These are phyloP conservation scores for Anthostomella pinea DNA, from an alignment of 2,329 filamentous ascomycete genomes.

Conservation along the genomic window DNA sequence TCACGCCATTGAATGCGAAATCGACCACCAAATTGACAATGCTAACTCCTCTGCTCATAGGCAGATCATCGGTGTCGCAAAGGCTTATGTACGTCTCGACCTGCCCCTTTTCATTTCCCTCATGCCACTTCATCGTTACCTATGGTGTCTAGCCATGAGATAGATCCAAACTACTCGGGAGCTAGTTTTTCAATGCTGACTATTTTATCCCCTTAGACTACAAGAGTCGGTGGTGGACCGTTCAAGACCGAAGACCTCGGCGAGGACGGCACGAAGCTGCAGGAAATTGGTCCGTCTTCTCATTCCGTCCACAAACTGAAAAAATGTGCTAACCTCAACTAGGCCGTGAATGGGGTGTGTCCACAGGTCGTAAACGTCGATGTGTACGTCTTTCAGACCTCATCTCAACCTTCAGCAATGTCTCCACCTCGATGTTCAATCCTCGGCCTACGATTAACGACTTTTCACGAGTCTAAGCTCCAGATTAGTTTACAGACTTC, in stretches of 20 bases:
- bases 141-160: slow-evolving; percentile 3
- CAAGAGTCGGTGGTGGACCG: slow-evolving; percentile 54
- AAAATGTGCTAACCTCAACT: slow-evolving; percentile 33
- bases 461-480: too few relatives aligned
- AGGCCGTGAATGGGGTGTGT: slow-evolving; percentile 17
- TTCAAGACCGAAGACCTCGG: slow-evolving; percentile 57
- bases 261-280: slow-evolving; percentile 38
- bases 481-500: too few relatives aligned
- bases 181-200: too few relatives aligned
- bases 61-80: slow-evolving; percentile 60
- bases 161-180: slow-evolving; percentile 1
- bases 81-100: slow-evolving; percentile 49
- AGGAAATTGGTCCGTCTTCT: slow-evolving; percentile 30
- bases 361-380: slow-evolving; percentile 51
- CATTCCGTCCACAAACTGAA: slow-evolving; percentile 13
- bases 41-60: slow-evolving; percentile 9
- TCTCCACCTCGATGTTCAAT: too few relatives aligned
- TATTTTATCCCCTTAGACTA: slow-evolving; percentile 32
- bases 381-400: too few relatives aligned
- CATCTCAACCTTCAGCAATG: too few relatives aligned
- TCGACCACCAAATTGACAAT: slow-evolving; percentile 9
- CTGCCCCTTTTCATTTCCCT: background rate
- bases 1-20: too few relatives aligned
- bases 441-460: too few relatives aligned
- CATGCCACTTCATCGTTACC: background rate